Conservation (phyloP, 129 eudicot species). For the Deinandra increscens region DNA sequence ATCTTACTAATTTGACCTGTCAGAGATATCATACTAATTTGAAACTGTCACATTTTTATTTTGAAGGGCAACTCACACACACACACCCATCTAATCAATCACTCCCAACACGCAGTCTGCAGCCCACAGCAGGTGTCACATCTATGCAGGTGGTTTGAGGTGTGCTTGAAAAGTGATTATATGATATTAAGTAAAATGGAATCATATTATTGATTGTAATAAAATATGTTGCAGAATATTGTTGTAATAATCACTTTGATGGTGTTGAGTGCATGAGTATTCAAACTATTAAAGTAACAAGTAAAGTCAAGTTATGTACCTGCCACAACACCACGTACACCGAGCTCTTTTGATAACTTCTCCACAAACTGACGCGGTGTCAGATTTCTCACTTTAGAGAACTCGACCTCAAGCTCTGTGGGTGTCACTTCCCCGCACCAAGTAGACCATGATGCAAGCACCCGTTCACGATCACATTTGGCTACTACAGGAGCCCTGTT, state of each 20-base stretch:
- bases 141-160: no score
- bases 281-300: not conserved
- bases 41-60: no score
- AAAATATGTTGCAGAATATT: no score
- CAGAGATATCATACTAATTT: no score
- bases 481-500: conserved; percentile 95
- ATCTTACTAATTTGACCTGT: not conserved
- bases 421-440: conserved; percentile 66
- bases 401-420: conserved; percentile 60
- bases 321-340: conserved; percentile 94
- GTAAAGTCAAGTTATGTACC: conserved; percentile 37
- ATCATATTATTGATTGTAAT: no score
- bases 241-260: not conserved
- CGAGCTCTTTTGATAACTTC: conserved; percentile 77
- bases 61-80: no score
- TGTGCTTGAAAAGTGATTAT: no score
- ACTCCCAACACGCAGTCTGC: no score
- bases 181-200: no score
- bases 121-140: no score
- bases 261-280: not conserved
- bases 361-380: conserved; percentile 89
- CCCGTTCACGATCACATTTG: conserved; percentile 75
- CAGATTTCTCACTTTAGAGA: conserved; percentile 74
- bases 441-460: conserved; percentile 92
- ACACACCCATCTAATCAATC: no score